Conservation (phyloP, 805 yeast genomes). For the Starmerella gropengiesseri region DNA sequence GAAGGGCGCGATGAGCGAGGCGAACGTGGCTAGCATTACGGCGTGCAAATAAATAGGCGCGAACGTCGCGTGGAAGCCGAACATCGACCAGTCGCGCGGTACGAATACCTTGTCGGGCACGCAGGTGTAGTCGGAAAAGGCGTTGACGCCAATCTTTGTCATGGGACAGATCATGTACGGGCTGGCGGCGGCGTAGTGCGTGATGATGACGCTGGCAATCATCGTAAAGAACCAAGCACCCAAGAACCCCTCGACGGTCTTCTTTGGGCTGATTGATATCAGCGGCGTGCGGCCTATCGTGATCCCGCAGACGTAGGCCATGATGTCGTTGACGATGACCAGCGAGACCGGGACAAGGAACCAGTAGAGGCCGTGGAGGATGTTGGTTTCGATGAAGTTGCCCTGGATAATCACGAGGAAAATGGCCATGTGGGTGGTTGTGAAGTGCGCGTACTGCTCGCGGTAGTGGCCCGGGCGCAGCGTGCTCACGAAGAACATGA, state of each 20-base stretch:
- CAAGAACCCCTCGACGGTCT: constrained; percentile 92
- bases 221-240: constrained; percentile 97
- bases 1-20: constrained; percentile 93
- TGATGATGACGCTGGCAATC: constrained; percentile 53
- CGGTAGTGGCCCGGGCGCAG: constrained; percentile 78
- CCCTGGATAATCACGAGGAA: constrained; percentile 86
- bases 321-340: constrained; percentile 88
- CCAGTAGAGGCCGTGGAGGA: constrained; percentile 88
- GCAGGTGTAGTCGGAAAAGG: constrained; percentile 56
- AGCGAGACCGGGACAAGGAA: constrained; percentile 81
- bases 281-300: constrained; percentile 90
- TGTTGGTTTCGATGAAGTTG: constrained; percentile 80
- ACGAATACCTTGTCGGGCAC: constrained; percentile 82
- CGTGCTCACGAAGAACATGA: constrained; percentile 80
- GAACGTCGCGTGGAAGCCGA: constrained; percentile 35
- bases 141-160: constrained; percentile 41
- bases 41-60: constrained; percentile 90
- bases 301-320: constrained; percentile 94
- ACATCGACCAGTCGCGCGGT: constrained; percentile 60
- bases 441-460: constrained; percentile 88
- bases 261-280: constrained; percentile 89
- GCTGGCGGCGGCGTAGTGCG: constrained; percentile 52
- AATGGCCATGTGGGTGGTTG: constrained; percentile 88
- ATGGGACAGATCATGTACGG: constrained; percentile 85
- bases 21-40: constrained; percentile 77